Evolutionary conservation across 257 asterid genomes (phyloP).

Genomic region (Leptodermis oblonga): DNA sequence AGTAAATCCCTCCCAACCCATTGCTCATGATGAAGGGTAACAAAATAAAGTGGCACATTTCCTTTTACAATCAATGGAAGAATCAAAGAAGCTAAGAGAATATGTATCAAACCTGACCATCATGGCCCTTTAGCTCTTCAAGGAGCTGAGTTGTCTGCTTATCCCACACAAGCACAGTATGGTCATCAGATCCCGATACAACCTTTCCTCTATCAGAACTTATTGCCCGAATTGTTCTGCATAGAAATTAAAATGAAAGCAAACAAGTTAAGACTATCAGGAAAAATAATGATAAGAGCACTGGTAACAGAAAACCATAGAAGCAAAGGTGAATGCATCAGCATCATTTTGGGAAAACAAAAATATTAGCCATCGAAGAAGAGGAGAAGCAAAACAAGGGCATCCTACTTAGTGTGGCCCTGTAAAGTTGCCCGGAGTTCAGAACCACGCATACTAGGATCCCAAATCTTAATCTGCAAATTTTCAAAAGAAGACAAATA

Average conservation of each 20-base stretch:
- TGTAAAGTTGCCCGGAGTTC: constrained; percentile 86
- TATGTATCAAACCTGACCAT: constrained; percentile 55
- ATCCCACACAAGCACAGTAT: constrained; percentile 94
- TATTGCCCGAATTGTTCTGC: constrained; percentile 85
- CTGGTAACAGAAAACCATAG: neutral
- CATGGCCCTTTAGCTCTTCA: constrained; percentile 93
- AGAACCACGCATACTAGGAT: constrained; percentile 91
- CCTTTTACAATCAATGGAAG: neutral
- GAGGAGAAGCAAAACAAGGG: neutral
- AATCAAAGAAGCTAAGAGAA: neutral
- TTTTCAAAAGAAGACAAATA: neutral
- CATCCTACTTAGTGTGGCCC: constrained; percentile 64
- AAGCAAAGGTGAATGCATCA: neutral
- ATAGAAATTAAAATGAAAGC: constrained; percentile 20
- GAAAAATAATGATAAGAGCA: no score
- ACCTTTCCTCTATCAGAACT: constrained; percentile 95
- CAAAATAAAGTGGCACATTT: neutral
- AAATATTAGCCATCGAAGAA: constrained; percentile 7
- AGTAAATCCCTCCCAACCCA: neutral
- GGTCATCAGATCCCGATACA: constrained; percentile 98
- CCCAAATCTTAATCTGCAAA: constrained; percentile 90
- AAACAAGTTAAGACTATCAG: neutral
- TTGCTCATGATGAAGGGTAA: neutral
- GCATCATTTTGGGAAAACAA: neutral
- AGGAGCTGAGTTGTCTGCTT: constrained; percentile 88